Evolutionary conservation across 140 eudicot genomes (phyloP).

Genomic region (Ambrosia hybrid): DNA sequence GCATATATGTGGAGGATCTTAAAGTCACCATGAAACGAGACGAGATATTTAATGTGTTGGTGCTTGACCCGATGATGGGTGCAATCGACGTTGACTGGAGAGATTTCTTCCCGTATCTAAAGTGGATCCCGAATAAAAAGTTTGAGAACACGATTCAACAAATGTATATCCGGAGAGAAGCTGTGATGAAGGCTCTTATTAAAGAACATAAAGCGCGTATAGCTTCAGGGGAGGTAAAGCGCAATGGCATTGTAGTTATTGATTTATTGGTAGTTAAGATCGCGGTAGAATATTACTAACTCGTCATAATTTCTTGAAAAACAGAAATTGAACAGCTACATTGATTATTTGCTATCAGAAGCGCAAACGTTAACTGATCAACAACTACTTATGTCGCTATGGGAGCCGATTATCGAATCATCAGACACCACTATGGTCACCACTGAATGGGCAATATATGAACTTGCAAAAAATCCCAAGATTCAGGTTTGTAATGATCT

Average conservation of each 20-base stretch:
- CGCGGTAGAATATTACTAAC: background rate
- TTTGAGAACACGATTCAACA: conserved; percentile 58
- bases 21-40: conserved; percentile 51
- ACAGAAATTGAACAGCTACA: conserved; percentile 64
- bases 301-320: background rate
- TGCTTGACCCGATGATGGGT: conserved; percentile 76
- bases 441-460: conserved; percentile 87
- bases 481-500: conserved; percentile 50
- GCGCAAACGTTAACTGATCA: conserved; percentile 54
- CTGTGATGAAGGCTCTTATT: conserved; percentile 80
- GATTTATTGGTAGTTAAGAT: conserved; percentile 6
- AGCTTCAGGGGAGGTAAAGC: conserved; percentile 54
- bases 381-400: conserved; percentile 59
- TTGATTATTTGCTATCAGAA: conserved; percentile 64
- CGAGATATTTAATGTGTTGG: conserved; percentile 62
- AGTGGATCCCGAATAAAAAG: conserved; percentile 69
- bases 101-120: conserved; percentile 83
- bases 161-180: conserved; percentile 54
- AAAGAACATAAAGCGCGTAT: conserved; percentile 49
- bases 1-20: conserved; percentile 68
- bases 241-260: background rate
- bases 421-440: conserved; percentile 78
- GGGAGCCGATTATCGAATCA: conserved; percentile 85
- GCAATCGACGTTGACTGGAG: conserved; percentile 96
- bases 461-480: conserved; percentile 66